Conservation (phyloP, 1,139 yeast genomes). For the Zygoascus sp. region DNA sequence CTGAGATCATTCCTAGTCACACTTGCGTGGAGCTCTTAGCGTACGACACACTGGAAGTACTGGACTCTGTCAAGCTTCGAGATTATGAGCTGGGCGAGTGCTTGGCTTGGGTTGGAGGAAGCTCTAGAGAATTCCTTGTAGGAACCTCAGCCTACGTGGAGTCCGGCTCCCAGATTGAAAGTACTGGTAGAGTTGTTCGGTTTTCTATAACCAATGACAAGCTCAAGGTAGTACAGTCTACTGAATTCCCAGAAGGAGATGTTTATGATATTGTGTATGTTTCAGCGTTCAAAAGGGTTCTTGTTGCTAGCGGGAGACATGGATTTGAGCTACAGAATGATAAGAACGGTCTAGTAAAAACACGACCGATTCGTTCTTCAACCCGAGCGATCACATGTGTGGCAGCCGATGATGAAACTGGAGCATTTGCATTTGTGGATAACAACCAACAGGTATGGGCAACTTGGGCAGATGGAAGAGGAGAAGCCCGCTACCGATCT, state of each 20-base stretch:
- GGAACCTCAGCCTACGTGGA: background rate
- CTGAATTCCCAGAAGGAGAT: background rate
- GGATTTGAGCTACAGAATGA: background rate
- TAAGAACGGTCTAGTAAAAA: background rate
- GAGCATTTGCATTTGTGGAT: background rate
- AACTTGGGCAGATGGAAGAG: background rate
- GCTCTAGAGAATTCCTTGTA: background rate
- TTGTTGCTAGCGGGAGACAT: background rate
- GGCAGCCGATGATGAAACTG: background rate
- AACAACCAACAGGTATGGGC: background rate
- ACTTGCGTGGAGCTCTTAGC: conserved; percentile 1
- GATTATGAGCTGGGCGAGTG: conserved; percentile 7
- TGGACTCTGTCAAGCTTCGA: background rate
- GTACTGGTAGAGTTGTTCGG: background rate
- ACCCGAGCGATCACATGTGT: background rate
- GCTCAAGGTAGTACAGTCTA: background rate
- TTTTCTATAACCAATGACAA: background rate
- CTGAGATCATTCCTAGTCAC: conserved; percentile 2
- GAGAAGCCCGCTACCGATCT: background rate
- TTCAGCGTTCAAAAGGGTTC: background rate
- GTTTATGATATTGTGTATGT: background rate
- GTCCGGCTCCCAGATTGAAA: background rate
- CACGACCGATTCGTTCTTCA: background rate
- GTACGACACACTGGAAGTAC: conserved; percentile 1
- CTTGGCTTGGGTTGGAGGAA: background rate